A percentile compares a stretch with the other conserved stretches of the same genome.
These are phyloP conservation scores for Aspergillus sparsus DNA, from an alignment of 495 filamentous ascomycete genomes.

Conservation along the genomic window DNA sequence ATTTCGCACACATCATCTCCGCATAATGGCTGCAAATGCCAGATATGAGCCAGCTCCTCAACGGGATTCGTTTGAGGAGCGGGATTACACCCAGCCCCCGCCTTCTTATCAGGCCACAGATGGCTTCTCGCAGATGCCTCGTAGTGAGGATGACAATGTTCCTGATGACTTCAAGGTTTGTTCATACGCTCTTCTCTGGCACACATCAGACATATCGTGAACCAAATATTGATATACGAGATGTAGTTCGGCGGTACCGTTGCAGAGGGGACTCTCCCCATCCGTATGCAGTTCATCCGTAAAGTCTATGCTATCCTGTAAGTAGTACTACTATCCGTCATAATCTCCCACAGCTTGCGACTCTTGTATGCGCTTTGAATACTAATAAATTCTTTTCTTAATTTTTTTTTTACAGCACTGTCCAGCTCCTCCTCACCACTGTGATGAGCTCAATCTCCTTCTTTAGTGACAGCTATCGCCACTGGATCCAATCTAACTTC, in stretches of 20 bases:
- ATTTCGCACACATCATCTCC: slow-evolving; percentile 4
- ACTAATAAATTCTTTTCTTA: slow-evolving; percentile 14
- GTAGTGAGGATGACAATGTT: slow-evolving; percentile 82
- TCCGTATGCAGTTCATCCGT: slow-evolving; percentile 96
- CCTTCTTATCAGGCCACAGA: slow-evolving; percentile 63
- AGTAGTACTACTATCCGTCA: slow-evolving; percentile 27
- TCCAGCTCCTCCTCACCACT: slow-evolving; percentile 84
- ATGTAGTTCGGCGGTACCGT: slow-evolving; percentile 82
- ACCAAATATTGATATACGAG: slow-evolving; percentile 13
- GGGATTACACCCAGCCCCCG: slow-evolving; percentile 76
- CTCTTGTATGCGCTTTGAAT: too few relatives aligned
- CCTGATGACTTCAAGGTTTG: slow-evolving; percentile 95
- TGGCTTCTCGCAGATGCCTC: slow-evolving; percentile 56
- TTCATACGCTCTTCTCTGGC: not conserved
- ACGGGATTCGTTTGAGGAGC: slow-evolving; percentile 69
- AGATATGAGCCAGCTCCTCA: slow-evolving; percentile 72
- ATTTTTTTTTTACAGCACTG: slow-evolving; percentile 54
- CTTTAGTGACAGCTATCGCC: slow-evolving; percentile 74
- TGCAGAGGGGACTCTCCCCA: slow-evolving; percentile 88
- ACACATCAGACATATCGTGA: not conserved
- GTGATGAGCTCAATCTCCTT: slow-evolving; percentile 81
- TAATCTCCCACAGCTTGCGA: not conserved
- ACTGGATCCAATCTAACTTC: slow-evolving; percentile 81
- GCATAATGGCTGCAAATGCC: slow-evolving; percentile 63
- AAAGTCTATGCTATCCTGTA: slow-evolving; percentile 88